Percentiles rank a stretch among this genome's conserved stretches.
phyloP scores from a whole-genome alignment of 345 rosid genomes.

The Odontarrhena argentea region DNA sequence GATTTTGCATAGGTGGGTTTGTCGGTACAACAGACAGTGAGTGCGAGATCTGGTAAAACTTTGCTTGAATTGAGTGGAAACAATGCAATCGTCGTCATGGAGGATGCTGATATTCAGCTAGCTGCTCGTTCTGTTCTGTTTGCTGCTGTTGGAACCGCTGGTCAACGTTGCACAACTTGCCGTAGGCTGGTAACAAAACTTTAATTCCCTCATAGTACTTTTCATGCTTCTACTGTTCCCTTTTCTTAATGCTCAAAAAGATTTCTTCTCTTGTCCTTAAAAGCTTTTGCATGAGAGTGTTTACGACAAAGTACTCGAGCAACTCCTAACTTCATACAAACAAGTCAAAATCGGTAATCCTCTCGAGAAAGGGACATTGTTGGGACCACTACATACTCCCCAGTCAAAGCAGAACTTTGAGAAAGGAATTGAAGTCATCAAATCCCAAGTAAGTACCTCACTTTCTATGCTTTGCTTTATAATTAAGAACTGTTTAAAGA shows the following conservation, averaged over 20 bases:
- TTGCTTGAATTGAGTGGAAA: slow-evolving; percentile 95
- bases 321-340: slow-evolving; percentile 70
- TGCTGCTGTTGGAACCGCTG: slow-evolving; percentile 99
- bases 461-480: neutral
- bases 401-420: slow-evolving; percentile 71
- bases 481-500: neutral
- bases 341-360: slow-evolving; percentile 95
- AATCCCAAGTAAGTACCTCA: slow-evolving; percentile 69
- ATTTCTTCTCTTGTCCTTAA: slow-evolving; percentile 36
- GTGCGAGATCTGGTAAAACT: slow-evolving; percentile 83
- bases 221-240: slow-evolving; percentile 6
- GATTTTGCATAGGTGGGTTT: slow-evolving; percentile 67
- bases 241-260: slow-evolving; percentile 13
- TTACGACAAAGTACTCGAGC: slow-evolving; percentile 69
- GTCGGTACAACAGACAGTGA: slow-evolving; percentile 79
- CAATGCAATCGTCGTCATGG: slow-evolving; percentile 94
- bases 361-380: slow-evolving; percentile 75
- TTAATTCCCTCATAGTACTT: slow-evolving; percentile 17
- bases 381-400: slow-evolving; percentile 87
- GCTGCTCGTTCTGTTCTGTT: slow-evolving; percentile 88
- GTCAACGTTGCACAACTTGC: slow-evolving; percentile 98
- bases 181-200: slow-evolving; percentile 85
- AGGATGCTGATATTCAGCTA: slow-evolving; percentile 80
- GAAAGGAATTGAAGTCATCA: slow-evolving; percentile 80
- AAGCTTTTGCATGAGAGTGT: slow-evolving; percentile 89